phyloP scores from a whole-genome alignment of 2,329 filamentous ascomycete species.

The Trichoderma sp. region DNA sequence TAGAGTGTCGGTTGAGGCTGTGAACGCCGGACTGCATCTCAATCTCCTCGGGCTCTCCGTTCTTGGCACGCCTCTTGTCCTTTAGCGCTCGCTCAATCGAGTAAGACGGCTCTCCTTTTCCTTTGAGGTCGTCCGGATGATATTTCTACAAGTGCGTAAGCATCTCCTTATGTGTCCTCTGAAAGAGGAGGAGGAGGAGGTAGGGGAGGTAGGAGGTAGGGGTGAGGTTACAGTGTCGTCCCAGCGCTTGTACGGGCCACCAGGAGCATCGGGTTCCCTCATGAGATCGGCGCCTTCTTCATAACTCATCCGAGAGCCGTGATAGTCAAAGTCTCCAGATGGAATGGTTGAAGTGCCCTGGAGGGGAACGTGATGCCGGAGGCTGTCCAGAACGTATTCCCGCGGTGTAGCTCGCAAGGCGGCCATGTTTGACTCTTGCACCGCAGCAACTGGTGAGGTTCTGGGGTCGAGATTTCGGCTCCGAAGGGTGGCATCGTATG shows the following conservation, averaged over 20 bases:
- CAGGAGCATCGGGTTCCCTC: constrained; percentile 63
- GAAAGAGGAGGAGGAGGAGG: background rate
- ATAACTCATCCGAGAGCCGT: constrained; percentile 71
- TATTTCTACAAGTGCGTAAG: constrained; percentile 52
- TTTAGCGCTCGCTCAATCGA: constrained; percentile 66
- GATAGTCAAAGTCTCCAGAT: constrained; percentile 63
- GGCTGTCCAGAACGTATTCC: constrained; percentile 72
- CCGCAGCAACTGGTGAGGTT: constrained; percentile 72
- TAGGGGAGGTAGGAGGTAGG: constrained; percentile 33
- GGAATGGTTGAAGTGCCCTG: constrained; percentile 78
- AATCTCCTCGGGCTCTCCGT: background rate
- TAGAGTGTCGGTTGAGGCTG: background rate
- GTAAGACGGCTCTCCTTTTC: constrained; percentile 75
- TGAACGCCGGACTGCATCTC: constrained; percentile 11
- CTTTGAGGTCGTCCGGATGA: constrained; percentile 73
- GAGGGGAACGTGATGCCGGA: constrained; percentile 71
- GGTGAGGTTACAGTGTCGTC: constrained; percentile 58
- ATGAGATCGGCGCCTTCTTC: constrained; percentile 84
- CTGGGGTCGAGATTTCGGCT: constrained; percentile 65
- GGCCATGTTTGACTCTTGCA: constrained; percentile 68
- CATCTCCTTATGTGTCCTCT: background rate
- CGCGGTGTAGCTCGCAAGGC: constrained; percentile 76
- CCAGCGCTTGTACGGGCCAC: constrained; percentile 76
- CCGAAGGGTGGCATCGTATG: constrained; percentile 78
- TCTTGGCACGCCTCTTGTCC: constrained; percentile 45